Conservation (phyloP, 2,329 filamentous ascomycete genomes). For the Venturia effusa region DNA sequence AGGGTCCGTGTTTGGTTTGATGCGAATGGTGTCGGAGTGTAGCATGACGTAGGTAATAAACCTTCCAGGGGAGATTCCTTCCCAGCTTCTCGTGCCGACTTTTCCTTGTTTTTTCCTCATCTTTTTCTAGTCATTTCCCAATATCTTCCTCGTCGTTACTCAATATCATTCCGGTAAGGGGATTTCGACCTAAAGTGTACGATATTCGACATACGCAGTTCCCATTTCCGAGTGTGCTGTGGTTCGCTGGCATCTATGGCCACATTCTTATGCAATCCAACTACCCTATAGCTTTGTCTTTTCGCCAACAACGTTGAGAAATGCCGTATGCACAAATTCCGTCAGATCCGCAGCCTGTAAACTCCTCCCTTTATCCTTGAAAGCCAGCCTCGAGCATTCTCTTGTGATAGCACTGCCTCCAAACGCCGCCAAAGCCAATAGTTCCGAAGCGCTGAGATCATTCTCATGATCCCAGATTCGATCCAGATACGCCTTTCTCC, state of each 20-base stretch:
- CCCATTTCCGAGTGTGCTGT: too few species aligned
- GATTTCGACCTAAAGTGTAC: too few species aligned
- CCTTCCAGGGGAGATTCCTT: too few species aligned
- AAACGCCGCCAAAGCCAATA: conserved; percentile 68
- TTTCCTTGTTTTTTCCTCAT: too few species aligned
- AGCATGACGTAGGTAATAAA: too few species aligned
- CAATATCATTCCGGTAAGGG: too few species aligned
- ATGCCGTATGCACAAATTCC: conserved; percentile 75
- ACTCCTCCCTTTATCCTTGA: conserved; percentile 72
- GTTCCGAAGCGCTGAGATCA: conserved; percentile 45
- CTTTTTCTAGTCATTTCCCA: too few species aligned
- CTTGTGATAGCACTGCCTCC: conserved; percentile 80
- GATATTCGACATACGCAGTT: too few species aligned
- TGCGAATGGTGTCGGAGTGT: neutral
- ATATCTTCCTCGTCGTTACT: too few species aligned
- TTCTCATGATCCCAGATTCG: conserved; percentile 58
- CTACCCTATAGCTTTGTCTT: conserved; percentile 8
- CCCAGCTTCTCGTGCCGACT: too few species aligned
- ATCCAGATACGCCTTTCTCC: conserved; percentile 79
- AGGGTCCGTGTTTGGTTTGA: conserved; percentile 27
- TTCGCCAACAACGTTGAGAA: conserved; percentile 70
- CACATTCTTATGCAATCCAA: too few species aligned
- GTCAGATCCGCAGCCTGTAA: conserved; percentile 90
- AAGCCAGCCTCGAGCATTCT: conserved; percentile 81
- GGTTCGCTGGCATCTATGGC: too few species aligned